Conservation (phyloP, 208 protist genomes). For the Crithidia sp. region DNA sequence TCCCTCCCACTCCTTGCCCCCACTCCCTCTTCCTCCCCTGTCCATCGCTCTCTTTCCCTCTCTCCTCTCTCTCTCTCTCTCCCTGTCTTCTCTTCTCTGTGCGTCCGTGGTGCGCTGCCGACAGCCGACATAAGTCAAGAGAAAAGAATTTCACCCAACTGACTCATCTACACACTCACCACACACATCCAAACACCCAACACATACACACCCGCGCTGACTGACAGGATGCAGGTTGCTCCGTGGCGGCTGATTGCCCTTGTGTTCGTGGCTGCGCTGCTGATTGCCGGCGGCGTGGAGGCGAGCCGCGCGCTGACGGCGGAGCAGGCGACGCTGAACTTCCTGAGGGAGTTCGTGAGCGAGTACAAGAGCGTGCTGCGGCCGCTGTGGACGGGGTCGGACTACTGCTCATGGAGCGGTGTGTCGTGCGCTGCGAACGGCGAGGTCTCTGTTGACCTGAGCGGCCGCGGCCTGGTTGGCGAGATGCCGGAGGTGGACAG, state of each 20-base stretch:
- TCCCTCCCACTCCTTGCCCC: too few species aligned
- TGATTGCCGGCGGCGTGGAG: slow-evolving; percentile 15
- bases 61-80: background rate
- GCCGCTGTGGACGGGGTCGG: slow-evolving; percentile 19
- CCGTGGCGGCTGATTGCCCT: slow-evolving; percentile 6
- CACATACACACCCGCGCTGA: slow-evolving; percentile 1
- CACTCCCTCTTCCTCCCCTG: background rate
- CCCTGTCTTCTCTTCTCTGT: background rate
- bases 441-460: slow-evolving; percentile 25
- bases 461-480: slow-evolving; percentile 17
- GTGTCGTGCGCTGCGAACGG: slow-evolving; percentile 33
- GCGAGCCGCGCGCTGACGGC: background rate
- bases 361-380: slow-evolving; percentile 18
- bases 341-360: slow-evolving; percentile 25
- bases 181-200: background rate
- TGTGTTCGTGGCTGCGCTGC: slow-evolving; percentile 11
- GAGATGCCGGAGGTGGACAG: slow-evolving; percentile 17
- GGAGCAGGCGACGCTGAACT: slow-evolving; percentile 29
- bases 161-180: background rate
- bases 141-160: background rate
- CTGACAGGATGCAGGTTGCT: background rate
- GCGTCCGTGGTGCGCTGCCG: background rate
- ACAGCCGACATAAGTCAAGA: background rate
- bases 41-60: background rate
- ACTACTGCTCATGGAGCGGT: slow-evolving; percentile 32